These are phyloP conservation scores for Pseudogymnoascus sp. DNA, from an alignment of 2,329 filamentous ascomycete species.

Conservation along the genomic window DNA sequence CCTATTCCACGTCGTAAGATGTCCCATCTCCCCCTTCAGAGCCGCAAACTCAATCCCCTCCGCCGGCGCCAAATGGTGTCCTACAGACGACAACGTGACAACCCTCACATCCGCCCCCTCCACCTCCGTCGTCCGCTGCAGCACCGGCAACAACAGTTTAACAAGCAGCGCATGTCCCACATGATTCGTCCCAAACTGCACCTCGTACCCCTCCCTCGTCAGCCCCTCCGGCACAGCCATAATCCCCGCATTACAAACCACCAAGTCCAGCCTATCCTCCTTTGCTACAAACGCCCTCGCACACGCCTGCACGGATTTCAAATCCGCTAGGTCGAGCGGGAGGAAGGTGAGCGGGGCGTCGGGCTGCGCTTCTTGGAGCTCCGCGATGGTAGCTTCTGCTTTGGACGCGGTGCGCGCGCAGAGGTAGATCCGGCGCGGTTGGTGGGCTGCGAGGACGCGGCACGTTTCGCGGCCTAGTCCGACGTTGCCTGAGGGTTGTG, in stretches of 20 bases:
- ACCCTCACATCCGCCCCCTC: constrained; percentile 10
- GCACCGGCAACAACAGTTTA: constrained; percentile 11
- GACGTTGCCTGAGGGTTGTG: constrained; percentile 29
- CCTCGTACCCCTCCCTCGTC: constrained; percentile 25
- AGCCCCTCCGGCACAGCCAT: constrained; percentile 20
- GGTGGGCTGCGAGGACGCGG: constrained; percentile 32
- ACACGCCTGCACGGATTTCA: constrained; percentile 32
- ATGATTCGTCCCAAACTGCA: constrained; percentile 21
- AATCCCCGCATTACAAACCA: constrained; percentile 30
- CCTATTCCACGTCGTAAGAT: constrained; percentile 22
- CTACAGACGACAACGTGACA: constrained; percentile 18
- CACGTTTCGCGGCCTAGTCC: constrained; percentile 38
- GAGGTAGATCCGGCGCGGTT: constrained; percentile 31
- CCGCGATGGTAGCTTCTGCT: constrained; percentile 23
- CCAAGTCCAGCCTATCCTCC: constrained; percentile 30
- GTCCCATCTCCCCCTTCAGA: constrained; percentile 15
- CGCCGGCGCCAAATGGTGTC: constrained; percentile 11
- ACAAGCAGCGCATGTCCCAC: constrained; percentile 16
- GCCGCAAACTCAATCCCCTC: constrained; percentile 25
- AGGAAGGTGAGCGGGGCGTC: constrained; percentile 15
- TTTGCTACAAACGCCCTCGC: constrained; percentile 29
- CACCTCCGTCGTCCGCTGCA: constrained; percentile 15
- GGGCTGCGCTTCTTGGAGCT: constrained; percentile 11
- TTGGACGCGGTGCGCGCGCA: constrained; percentile 30
- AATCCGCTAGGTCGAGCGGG: constrained; percentile 20